phyloP scores from a whole-genome alignment of 1,139 yeast species.

The Taiozyma sp. region DNA sequence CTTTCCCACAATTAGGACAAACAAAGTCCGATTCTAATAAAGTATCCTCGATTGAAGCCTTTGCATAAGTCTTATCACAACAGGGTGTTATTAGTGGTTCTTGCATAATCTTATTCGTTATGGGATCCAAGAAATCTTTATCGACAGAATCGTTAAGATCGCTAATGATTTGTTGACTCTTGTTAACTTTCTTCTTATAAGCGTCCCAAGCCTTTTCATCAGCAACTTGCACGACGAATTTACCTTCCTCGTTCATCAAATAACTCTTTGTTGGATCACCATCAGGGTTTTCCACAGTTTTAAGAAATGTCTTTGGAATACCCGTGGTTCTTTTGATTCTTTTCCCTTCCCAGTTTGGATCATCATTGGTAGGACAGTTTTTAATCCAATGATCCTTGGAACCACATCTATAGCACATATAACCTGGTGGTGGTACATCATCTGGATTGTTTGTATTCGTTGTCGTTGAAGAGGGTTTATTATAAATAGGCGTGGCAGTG shows the following conservation, averaged over 20 bases:
- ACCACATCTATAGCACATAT: constrained; percentile 95
- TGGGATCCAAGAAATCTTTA: constrained; percentile 54
- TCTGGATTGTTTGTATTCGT: constrained; percentile 33
- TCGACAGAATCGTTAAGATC: constrained; percentile 40
- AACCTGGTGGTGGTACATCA: constrained; percentile 82
- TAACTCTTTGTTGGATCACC: constrained; percentile 67
- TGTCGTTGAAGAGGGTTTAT: constrained; percentile 37
- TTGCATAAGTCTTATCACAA: constrained; percentile 58
- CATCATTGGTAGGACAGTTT: constrained; percentile 90
- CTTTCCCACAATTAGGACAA: constrained; percentile 80
- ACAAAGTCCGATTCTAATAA: constrained; percentile 80
- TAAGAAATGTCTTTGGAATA: constrained; percentile 89
- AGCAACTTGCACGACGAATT: constrained; percentile 91
- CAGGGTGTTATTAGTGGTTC: constrained; percentile 88
- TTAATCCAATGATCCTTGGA: constrained; percentile 96
- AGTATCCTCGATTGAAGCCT: constrained; percentile 60
- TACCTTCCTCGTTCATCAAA: constrained; percentile 91
- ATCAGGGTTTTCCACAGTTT: constrained; percentile 64
- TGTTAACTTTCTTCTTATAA: constrained; percentile 63
- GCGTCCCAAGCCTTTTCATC: constrained; percentile 90
- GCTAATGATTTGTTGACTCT: constrained; percentile 39
- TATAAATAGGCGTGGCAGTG: constrained; percentile 57
- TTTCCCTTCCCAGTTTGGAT: constrained; percentile 91
- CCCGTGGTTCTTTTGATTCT: constrained; percentile 92
- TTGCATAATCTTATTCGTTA: constrained; percentile 54